Conservation (phyloP, 164 flowering plant species). For the Pachysandra terminalis region DNA sequence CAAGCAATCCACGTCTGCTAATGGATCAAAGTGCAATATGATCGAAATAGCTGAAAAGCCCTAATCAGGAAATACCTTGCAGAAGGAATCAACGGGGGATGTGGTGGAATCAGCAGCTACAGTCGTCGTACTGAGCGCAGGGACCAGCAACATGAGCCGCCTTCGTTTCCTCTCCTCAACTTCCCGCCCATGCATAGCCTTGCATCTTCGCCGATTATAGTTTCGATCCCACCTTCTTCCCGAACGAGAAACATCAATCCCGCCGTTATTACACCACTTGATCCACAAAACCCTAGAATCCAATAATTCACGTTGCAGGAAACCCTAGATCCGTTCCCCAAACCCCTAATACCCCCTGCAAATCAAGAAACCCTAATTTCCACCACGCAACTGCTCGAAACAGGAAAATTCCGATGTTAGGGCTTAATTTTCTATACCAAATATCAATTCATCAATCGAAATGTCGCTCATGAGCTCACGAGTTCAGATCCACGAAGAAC, state of each 20-base stretch:
- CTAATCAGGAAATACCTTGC: slow-evolving; percentile 37
- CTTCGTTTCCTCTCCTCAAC: slow-evolving; percentile 50
- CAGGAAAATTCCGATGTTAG: not conserved
- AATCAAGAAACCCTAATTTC: slow-evolving; percentile 6
- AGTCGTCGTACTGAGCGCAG: slow-evolving; percentile 34
- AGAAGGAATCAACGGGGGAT: slow-evolving; percentile 26
- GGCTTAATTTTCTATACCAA: too few relatives aligned
- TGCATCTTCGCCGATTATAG: not conserved
- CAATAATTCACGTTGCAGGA: slow-evolving; percentile 7
- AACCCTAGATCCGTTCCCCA: slow-evolving; percentile 35
- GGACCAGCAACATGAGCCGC: slow-evolving; percentile 73
- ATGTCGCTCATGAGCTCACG: slow-evolving; percentile 19
- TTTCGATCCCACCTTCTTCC: not conserved
- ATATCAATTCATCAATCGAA: slow-evolving; percentile 21
- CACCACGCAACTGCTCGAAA: not conserved
- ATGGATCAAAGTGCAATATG: not conserved
- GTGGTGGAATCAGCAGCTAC: slow-evolving; percentile 30
- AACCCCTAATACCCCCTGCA: slow-evolving; percentile 7
- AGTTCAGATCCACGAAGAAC: slow-evolving; percentile 13
- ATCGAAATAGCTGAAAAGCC: not conserved
- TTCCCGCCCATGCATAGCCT: slow-evolving; percentile 28
- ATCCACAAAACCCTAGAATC: slow-evolving; percentile 14
- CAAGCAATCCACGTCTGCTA: not conserved
- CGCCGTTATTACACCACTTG: slow-evolving; percentile 1
- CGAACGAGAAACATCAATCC: not conserved